Conservation (phyloP, 106 monocot species). For the Hemerocallis citrina region DNA sequence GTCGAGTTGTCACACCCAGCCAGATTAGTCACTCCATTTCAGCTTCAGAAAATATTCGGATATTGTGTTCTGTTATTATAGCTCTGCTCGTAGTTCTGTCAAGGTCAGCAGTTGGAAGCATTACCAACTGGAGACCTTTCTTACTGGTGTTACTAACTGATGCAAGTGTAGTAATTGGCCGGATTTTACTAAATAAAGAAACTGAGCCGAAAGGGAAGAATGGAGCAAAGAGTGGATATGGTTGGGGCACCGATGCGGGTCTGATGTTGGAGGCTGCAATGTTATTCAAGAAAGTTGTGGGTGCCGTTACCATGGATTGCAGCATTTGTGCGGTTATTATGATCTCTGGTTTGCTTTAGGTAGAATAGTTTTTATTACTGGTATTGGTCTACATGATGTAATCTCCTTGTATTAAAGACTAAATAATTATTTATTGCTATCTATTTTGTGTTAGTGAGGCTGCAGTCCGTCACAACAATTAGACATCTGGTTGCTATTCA, state of each 20-base stretch:
- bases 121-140: slow-evolving; percentile 45
- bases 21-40: slow-evolving; percentile 28
- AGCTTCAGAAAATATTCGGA: slow-evolving; percentile 41
- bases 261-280: slow-evolving; percentile 32
- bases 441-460: no score
- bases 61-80: slow-evolving; percentile 24
- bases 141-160: slow-evolving; percentile 50
- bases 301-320: slow-evolving; percentile 54
- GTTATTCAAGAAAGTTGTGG: slow-evolving; percentile 27
- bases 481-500: no score
- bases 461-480: no score
- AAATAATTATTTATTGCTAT: no score
- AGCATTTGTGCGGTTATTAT: slow-evolving; percentile 52
- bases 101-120: slow-evolving; percentile 16
- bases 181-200: slow-evolving; percentile 13
- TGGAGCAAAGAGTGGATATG: background rate
- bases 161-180: slow-evolving; percentile 31
- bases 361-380: no score
- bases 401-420: no score
- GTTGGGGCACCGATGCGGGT: slow-evolving; percentile 17
- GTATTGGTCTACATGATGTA: no score
- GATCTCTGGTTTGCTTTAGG: no score
- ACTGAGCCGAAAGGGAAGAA: slow-evolving; percentile 2
- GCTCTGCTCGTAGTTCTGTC: slow-evolving; percentile 30
- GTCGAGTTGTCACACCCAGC: slow-evolving; percentile 23